Percentiles rank a stretch among this genome's conserved stretches.
Evolutionary conservation across 345 rosid genomes (phyloP).

Genomic region (Abelmoschus esculentus): DNA sequence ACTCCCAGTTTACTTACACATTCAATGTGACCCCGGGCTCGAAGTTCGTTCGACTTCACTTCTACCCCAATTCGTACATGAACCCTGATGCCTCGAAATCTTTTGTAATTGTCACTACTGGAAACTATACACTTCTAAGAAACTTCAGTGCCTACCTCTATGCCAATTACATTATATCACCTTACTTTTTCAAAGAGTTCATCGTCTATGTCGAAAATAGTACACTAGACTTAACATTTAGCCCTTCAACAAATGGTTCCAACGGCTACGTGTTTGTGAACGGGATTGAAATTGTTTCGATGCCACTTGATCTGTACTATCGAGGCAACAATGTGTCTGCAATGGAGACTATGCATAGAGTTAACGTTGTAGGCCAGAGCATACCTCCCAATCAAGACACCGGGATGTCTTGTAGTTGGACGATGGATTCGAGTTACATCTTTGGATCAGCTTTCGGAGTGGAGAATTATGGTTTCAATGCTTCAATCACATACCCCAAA

Average conservation of each 20-base stretch:
- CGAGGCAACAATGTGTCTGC: slow-evolving; percentile 8
- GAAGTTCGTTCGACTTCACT: slow-evolving; percentile 25
- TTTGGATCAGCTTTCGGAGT: slow-evolving; percentile 1
- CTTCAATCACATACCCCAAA: neutral
- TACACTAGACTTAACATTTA: slow-evolving; percentile 16
- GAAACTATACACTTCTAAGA: slow-evolving; percentile 13
- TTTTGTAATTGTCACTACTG: slow-evolving; percentile 12
- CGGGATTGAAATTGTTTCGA: slow-evolving; percentile 20
- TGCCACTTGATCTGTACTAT: slow-evolving; percentile 23
- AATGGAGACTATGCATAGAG: slow-evolving; percentile 18
- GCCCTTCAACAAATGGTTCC: slow-evolving; percentile 7
- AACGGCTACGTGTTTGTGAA: slow-evolving; percentile 1
- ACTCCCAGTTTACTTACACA: slow-evolving; percentile 12
- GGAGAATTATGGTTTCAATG: neutral
- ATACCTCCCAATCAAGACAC: slow-evolving; percentile 10
- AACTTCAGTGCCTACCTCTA: slow-evolving; percentile 16
- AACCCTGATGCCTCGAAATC: slow-evolving; percentile 14
- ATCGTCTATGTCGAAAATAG: slow-evolving; percentile 1
- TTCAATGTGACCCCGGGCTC: slow-evolving; percentile 18
- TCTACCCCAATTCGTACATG: slow-evolving; percentile 12
- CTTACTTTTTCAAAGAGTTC: slow-evolving; percentile 17
- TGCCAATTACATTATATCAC: neutral
- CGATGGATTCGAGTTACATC: neutral
- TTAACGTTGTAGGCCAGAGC: slow-evolving; percentile 11
- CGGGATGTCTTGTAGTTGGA: slow-evolving; percentile 8